phyloP scores from a whole-genome alignment of 2,329 filamentous ascomycete genomes.

The Fusarium sp. region DNA sequence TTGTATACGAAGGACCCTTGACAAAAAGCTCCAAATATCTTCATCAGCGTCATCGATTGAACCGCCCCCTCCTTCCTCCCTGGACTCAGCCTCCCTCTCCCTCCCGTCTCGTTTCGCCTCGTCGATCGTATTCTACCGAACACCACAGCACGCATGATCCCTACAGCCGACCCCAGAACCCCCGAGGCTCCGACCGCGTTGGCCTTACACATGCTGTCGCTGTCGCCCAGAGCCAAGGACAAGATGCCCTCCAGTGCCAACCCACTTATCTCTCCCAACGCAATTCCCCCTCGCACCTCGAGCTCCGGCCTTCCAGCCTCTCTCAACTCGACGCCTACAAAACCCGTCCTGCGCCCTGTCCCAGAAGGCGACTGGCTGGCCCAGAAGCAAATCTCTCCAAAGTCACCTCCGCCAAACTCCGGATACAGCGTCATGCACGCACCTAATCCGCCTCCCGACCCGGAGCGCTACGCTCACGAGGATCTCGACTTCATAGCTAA shows the following conservation, averaged over 20 bases:
- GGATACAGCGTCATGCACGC: slow-evolving; percentile 49
- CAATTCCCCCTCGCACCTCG: slow-evolving; percentile 79
- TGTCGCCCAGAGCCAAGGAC: slow-evolving; percentile 39
- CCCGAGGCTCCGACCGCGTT: slow-evolving; percentile 33
- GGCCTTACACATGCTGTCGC: slow-evolving; percentile 40
- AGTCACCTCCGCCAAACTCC: slow-evolving; percentile 12
- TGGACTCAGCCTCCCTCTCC: slow-evolving; percentile 7
- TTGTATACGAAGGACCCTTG: neutral
- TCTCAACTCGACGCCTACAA: slow-evolving; percentile 48
- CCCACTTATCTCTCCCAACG: slow-evolving; percentile 62
- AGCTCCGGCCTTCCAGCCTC: slow-evolving; percentile 51
- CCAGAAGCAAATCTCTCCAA: slow-evolving; percentile 49
- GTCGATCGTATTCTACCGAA: slow-evolving; percentile 24
- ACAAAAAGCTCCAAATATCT: slow-evolving; percentile 15
- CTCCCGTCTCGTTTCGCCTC: neutral
- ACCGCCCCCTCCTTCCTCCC: slow-evolving; percentile 1
- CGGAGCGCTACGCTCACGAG: slow-evolving; percentile 64
- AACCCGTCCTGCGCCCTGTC: slow-evolving; percentile 60
- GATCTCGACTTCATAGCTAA: slow-evolving; percentile 64
- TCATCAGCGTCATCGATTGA: slow-evolving; percentile 14
- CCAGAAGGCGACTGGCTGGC: slow-evolving; percentile 71
- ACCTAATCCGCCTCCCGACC: slow-evolving; percentile 58
- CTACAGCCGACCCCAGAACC: slow-evolving; percentile 35
- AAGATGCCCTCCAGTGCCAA: slow-evolving; percentile 40
- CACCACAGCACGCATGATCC: slow-evolving; percentile 40